Conservation (phyloP, 805 yeast species). For the Schizosaccharomyces japonicus region DNA sequence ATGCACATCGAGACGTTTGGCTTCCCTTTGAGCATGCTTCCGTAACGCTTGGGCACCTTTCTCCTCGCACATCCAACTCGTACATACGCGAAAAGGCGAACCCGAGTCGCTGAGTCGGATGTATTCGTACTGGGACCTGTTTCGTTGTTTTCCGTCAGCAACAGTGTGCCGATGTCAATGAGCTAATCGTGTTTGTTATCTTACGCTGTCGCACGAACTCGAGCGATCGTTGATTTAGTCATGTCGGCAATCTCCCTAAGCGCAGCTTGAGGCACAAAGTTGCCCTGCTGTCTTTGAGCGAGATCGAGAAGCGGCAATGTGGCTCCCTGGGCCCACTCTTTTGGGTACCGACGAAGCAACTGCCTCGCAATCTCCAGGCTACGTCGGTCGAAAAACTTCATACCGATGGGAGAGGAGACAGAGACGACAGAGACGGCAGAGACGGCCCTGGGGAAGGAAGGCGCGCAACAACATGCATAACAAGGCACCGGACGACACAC, state of each 20-base stretch:
- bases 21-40: no score
- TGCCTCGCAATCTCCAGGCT: neutral
- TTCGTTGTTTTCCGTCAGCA: neutral
- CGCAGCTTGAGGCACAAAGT: neutral
- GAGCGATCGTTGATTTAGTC: neutral
- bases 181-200: neutral
- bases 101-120: neutral
- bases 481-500: no score
- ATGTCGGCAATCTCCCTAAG: neutral
- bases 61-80: neutral
- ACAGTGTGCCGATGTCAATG: neutral
- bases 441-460: no score
- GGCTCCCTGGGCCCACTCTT: neutral
- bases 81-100: neutral
- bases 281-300: conserved; percentile 1
- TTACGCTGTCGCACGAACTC: neutral
- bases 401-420: no score
- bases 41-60: no score
- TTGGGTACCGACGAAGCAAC: neutral
- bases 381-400: neutral
- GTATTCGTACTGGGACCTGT: neutral
- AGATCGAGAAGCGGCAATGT: neutral
- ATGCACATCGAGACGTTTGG: no score
- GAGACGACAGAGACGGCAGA: no score
- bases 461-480: no score